Evolutionary conservation across 805 yeast species (phyloP), one percentile per base, ranked within the genome.

Genomic region (Metschnikowia drakensbergensis): DNA sequence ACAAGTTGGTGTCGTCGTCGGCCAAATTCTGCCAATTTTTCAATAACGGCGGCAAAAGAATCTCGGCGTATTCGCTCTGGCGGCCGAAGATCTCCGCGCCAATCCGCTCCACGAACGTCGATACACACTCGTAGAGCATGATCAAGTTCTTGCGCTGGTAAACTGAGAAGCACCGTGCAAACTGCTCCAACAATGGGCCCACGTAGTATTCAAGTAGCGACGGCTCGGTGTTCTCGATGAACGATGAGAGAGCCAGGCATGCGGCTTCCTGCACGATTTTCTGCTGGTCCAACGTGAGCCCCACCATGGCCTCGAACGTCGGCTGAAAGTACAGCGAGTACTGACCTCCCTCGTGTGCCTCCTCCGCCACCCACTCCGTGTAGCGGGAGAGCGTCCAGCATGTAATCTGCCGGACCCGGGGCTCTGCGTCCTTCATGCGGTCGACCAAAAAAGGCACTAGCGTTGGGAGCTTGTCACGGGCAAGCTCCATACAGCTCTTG

Each of bases 221-320:
- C 1, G 81, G 67, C 46, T 87, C 89, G 23, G 94, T 77, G 49
- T 76, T 80, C 59, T 91, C 97, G 36, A 91, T 82, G 53, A 91
- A 86, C 48, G 83, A 83, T 0, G 96, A 85, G 38, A 92, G 77
- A 8, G 97, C 87, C 33, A 90, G 81, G 57, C 96, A 88, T 1
- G 96, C 97, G 48, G 96, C 86, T 60, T 90, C 92, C 68, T 94
- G 99, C n/a, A 92, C 99, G 49, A 86, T 86, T 63, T 91, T 90
- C 70, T 88, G 89, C 45, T 73, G 76, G 64, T 94, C 98, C 56
- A 89, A 70, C 25, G 88, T 82, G 66, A 94, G 86, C 43, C 65
- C 70, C 62, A 94, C 77, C 42, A 94, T 77, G 2, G 94, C 80
- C 58, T 86, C 83, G 50, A 94, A 76, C 0, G 94, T 88, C 4